Evolutionary conservation across 2,329 filamentous ascomycete species (phyloP).

Genomic region (Colletotrichum phormii): DNA sequence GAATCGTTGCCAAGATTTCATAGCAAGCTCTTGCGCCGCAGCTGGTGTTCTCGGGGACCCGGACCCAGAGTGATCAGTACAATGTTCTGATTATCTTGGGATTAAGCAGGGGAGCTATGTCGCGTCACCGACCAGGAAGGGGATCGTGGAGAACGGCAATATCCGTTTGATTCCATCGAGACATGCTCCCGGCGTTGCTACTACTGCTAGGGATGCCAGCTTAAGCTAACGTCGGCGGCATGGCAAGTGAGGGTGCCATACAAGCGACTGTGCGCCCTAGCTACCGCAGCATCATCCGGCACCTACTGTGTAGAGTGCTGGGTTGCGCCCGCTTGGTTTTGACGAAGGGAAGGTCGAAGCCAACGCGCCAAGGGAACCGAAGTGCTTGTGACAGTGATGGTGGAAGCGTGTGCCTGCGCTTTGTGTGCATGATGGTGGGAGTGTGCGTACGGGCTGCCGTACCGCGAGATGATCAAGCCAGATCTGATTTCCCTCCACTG

Average conservation of each 20-base stretch:
- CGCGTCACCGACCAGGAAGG: not conserved
- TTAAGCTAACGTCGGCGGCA: not conserved
- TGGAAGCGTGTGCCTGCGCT: not conserved
- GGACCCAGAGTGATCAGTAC: not conserved
- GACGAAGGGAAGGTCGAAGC: slow-evolving; percentile 25
- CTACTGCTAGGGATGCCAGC: not conserved
- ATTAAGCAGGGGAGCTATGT: not conserved
- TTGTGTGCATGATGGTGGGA: not conserved
- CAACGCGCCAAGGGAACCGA: slow-evolving; percentile 20
- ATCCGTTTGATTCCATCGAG: slow-evolving; percentile 1
- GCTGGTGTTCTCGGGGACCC: not conserved
- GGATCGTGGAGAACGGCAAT: slow-evolving; percentile 1
- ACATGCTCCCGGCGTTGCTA: not conserved
- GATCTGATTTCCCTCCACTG: not conserved
- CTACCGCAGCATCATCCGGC: not conserved
- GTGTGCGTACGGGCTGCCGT: not conserved
- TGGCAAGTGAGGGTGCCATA: not conserved
- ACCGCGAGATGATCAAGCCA: not conserved
- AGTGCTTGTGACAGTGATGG: slow-evolving; percentile 7
- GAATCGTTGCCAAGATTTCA: not conserved
- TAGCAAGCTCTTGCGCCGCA: not conserved
- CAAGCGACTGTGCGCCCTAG: not conserved
- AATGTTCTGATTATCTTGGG: not conserved
- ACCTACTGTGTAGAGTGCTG: not conserved
- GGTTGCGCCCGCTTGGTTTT: not conserved